A percentile compares a stretch with the other conserved stretches of the same genome.
These are phyloP conservation scores for Blastocystis sp. DNA, from an alignment of 352 stramenopile genomes.

Conservation along the genomic window DNA sequence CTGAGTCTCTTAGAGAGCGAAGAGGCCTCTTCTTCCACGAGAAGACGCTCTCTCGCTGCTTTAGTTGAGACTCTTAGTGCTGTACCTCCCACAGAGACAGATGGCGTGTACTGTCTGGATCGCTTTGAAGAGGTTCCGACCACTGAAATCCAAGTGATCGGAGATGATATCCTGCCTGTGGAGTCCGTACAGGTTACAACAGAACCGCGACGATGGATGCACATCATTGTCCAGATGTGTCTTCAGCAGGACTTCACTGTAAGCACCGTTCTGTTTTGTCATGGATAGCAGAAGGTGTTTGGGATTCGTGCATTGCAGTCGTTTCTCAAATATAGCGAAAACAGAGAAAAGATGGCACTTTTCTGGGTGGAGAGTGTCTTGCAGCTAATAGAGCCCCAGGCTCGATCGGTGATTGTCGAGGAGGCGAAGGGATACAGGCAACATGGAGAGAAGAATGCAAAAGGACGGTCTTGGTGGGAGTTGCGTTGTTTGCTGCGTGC, in stretches of 20 bases:
- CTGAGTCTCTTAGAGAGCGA: not conserved
- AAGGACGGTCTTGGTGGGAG: not conserved
- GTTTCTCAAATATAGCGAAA: not conserved
- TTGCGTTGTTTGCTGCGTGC: not conserved
- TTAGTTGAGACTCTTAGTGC: not conserved
- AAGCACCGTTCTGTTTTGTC: not conserved
- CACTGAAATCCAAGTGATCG: slow-evolving; percentile 19
- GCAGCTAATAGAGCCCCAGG: not conserved
- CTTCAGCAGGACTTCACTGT: not conserved
- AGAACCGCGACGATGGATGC: not conserved
- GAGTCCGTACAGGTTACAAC: not conserved
- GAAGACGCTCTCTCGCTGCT: not conserved
- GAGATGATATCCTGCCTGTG: not conserved
- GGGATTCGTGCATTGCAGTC: not conserved
- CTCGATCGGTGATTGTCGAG: not conserved
- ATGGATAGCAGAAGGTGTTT: not conserved
- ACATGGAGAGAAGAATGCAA: slow-evolving; percentile 16
- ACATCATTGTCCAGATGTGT: slow-evolving; percentile 15
- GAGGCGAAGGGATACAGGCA: slow-evolving; percentile 19
- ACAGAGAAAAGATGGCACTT: not conserved
- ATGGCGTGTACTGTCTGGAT: not conserved
- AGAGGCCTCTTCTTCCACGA: not conserved
- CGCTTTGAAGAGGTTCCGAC: not conserved
- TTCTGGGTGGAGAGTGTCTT: not conserved
- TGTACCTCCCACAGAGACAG: not conserved